Base-by-base conservation (phyloP, 2,329 filamentous ascomycete species). In the Pseudogymnoascus sp. region DNA sequence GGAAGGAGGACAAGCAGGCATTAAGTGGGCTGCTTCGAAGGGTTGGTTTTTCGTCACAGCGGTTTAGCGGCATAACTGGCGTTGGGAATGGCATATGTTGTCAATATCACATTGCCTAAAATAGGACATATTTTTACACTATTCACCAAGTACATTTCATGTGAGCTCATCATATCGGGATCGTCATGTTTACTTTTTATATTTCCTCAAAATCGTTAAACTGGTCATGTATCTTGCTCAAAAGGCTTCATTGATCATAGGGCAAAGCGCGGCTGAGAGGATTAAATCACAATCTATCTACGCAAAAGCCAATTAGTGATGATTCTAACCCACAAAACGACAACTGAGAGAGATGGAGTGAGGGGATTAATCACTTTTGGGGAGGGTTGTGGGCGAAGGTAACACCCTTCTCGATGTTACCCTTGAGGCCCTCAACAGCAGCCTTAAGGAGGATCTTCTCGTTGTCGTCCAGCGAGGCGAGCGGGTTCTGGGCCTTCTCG, bases 351-450 rank as follows among this genome's bases (percentile, higher is more conserved):
- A 64, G 56, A 65, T 33, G 66, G 64, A 66, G 64, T 65, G 66
- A 59, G 47, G 67, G 66, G 69, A 73, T 68, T 70, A 77, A 81
- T 90, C 86, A 92, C 90, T 92, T 92, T 85, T 91, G 86, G 75
- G 91, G 89, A 76, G 90, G 86, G 83, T 88, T 92, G 81, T 90
- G 83, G 77, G 88, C 88, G 76, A 97, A 99, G 75, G 87, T 85
- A 74, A 97, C 82, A 75, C 94, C 94, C 86, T 97, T 97, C 74
- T 85, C 80, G 76, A 99, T 96, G 82, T 97, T 97, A 80, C 85
- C 88, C 82, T 92, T 89, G 67, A 97, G 85, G 69, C 89, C 93
- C 70, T 84, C 81, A 75, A 90, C 83, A 75, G 84, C 85, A 73
- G 85, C 87, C 72, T 89, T 81, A 71, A 97, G 84, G 68, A 97